Percentiles rank a stretch among this genome's conserved stretches.
Evolutionary conservation across 164 flowering plant genomes (phyloP).

Genomic region (Nymphaea thermarum): DNA sequence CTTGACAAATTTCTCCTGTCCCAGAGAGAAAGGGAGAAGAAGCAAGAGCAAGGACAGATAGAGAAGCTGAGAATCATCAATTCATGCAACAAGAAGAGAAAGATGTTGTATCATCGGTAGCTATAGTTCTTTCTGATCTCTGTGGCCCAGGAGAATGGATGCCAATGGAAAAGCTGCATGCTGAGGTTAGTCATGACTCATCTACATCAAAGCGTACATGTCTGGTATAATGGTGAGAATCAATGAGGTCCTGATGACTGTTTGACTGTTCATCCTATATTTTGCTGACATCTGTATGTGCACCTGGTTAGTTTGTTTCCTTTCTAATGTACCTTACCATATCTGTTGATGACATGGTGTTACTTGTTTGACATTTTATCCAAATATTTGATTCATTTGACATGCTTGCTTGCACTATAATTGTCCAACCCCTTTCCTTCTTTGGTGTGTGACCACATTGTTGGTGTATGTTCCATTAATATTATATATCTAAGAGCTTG

Average conservation of each 20-base stretch:
- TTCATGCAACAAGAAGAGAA: constrained; percentile 82
- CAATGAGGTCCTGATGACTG: not conserved
- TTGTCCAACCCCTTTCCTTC: no score
- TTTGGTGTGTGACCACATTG: no score
- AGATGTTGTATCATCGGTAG: constrained; percentile 93
- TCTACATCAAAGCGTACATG: not conserved
- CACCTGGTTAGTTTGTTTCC: no score
- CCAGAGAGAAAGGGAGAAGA: constrained; percentile 75
- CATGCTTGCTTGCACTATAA: no score
- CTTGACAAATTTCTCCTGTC: constrained; percentile 6
- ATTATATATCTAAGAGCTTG: no score
- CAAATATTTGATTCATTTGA: no score
- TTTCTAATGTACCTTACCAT: no score
- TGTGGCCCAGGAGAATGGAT: constrained; percentile 99
- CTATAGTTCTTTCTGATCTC: constrained; percentile 84
- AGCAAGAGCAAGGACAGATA: constrained; percentile 56
- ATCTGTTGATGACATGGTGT: no score
- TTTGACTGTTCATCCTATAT: no score
- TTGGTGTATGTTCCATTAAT: no score
- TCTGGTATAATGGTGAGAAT: not conserved
- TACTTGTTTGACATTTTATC: no score
- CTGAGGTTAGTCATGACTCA: constrained; percentile 41
- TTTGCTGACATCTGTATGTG: no score
- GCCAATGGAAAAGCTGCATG: constrained; percentile 91
- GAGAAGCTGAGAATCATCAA: constrained; percentile 80